Base-by-base conservation (phyloP, 352 stramenopile genomes). In the Pythium periplocum region DNA sequence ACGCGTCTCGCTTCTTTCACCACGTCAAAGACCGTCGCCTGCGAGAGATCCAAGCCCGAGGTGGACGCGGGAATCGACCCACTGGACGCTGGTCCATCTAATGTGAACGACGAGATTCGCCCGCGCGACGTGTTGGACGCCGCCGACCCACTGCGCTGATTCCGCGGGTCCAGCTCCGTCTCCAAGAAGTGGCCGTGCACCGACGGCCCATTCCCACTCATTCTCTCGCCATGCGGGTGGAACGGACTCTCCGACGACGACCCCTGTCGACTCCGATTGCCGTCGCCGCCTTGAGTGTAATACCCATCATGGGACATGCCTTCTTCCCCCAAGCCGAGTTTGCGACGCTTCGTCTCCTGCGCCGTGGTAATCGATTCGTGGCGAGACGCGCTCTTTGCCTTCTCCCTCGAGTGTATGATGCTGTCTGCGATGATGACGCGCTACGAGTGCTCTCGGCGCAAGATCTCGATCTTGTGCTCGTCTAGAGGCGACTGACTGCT, bases 1-100 rank as follows among this genome's bases (percentile, higher is more conserved):
- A 93, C 83, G 2, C 57, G 62, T 36, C 72, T 78, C n/a, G 73
- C 83, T 64, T 93, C 83, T 26, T 83, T 72, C 11, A 93, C 78
- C 36, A 93, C 66, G 52, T 93, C 78, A 51, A 90, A 50, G 12
- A 70, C 64, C 1, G 75, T 72, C 7, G 66, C 60, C 26, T 73
- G 67, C 37, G 73, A 66, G 33, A 90, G 46, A 60, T 86, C 69
- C 39, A 74, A 54, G 17, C 55, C 69, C 1, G 68, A 76, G 1
- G 64, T 59, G 17, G 64, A 68, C 35, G 68, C 67, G 39, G 66
- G 50, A 26, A 64, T 47, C 10, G 61, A 66, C 51, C 50, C 59
- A 4, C 51, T 47, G 6, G 54, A 58, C 26, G 57, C 54, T 26
- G 17, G 17, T 34, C 69, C 55, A 50, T 75, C 68, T n/a, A 78